These are phyloP conservation scores for Solanum ahanhuiri DNA, from an alignment of 257 asterid species.

Conservation along the genomic window DNA sequence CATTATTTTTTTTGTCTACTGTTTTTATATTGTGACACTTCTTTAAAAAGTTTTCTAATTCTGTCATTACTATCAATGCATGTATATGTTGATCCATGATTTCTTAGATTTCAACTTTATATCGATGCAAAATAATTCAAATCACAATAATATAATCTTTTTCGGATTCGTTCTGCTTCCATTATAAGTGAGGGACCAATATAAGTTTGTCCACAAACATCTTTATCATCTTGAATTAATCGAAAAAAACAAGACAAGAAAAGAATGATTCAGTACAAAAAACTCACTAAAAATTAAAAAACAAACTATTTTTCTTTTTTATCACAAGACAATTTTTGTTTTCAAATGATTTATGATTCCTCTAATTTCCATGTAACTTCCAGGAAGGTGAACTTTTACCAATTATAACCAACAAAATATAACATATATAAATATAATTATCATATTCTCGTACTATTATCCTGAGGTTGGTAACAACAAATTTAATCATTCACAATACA, in stretches of 20 bases:
- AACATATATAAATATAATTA: background rate
- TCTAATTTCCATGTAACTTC: constrained; percentile 1
- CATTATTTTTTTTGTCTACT: background rate
- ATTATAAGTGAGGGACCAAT: background rate
- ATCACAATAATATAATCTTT: background rate
- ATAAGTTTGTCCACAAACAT: background rate
- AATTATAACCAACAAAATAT: background rate
- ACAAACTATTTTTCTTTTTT: background rate
- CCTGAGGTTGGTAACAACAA: background rate
- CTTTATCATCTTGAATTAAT: background rate
- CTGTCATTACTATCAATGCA: background rate
- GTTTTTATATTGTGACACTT: background rate
- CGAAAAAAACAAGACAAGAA: background rate
- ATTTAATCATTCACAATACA: background rate
- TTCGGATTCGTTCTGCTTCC: background rate
- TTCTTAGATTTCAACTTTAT: background rate
- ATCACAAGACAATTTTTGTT: background rate
- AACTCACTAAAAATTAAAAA: background rate
- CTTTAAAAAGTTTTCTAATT: too few species aligned
- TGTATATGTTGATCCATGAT: background rate
- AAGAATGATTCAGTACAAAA: background rate
- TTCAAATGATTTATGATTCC: background rate
- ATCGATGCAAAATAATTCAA: background rate
- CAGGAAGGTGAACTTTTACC: constrained; percentile 4
- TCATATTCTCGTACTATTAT: background rate